Base-by-base conservation (phyloP, 2,329 filamentous ascomycete species). In the Fusarium concolor region DNA sequence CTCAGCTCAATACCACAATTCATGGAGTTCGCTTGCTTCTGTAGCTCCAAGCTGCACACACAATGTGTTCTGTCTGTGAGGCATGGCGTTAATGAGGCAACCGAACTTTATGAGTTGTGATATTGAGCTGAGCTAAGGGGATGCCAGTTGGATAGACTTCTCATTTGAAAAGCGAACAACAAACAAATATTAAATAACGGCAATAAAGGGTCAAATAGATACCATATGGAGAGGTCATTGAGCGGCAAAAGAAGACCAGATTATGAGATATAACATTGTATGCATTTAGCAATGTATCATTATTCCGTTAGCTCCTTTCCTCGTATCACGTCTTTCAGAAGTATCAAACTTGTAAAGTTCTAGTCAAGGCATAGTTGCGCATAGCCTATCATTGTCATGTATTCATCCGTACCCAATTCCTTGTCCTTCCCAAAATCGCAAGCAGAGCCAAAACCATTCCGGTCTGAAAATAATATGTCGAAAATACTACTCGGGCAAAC, bases 231-330 rank as follows among this genome's bases (percentile, higher is more conserved):
- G 24, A 33, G 24, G 28, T 45, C 9, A 17, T 52, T 22, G 18
- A 18, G 22, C 18, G 24, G 29, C 26, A 20, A 46, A 47, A 51
- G 39, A 63, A 38, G 51, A 42, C 35, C 46, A 43, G 20, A 46
- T 64, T 39, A 38, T 39, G n/a, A 65, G 18, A 55, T n/a, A 42
- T 22, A 55, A 38, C 45, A 49, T 53, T 45, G 43, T 37, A 46
- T 55, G 37, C 45, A 42, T 38, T 45, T 29, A 35, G 11, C 35
- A 55, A 51, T 56, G 42, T 26, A 33, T 56, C 35, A 44, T 42
- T 53, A 45, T 52, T 53, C 20, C 9, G 31, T 38, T 55, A 29
- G 28, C 24, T 42, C 22, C 12, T 38, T 20, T 26, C 15, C 20
- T 39, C 10, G 35, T n/a, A 45, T 47, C 29, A 11, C 35, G 33